Evolutionary conservation across 2,329 filamentous ascomycete genomes (phyloP).

Genomic region (Teratosphaeria nubilosa): DNA sequence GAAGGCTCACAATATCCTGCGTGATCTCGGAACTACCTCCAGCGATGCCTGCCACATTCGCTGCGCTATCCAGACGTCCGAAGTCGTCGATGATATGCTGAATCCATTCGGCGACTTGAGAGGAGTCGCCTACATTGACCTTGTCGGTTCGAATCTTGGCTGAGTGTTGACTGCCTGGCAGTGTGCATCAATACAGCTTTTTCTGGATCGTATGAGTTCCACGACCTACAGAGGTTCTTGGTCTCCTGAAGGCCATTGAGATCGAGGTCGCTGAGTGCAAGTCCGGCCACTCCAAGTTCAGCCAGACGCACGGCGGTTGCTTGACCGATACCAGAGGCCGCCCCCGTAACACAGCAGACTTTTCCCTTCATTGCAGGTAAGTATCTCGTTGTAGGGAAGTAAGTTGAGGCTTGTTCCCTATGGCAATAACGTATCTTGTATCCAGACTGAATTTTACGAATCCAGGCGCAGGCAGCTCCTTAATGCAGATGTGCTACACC

Average conservation of each 20-base stretch:
- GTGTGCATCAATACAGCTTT: neutral
- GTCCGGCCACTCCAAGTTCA: neutral
- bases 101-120: conserved; percentile 26
- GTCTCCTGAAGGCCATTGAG: neutral
- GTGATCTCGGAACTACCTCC: neutral
- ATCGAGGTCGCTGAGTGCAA: neutral
- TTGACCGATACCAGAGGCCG: conserved; percentile 40
- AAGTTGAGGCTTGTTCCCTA: no score
- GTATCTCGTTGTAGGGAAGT: neutral
- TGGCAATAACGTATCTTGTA: no score
- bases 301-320: conserved; percentile 13
- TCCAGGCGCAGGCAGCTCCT: no score
- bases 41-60: conserved; percentile 35
- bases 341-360: conserved; percentile 41
- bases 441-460: neutral
- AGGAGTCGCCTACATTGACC: conserved; percentile 20
- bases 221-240: neutral
- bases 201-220: neutral
- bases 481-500: no score
- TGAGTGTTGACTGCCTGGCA: neutral
- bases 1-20: neutral
- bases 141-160: neutral
- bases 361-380: conserved; percentile 8
- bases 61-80: conserved; percentile 31
- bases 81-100: conserved; percentile 25